Evolutionary conservation across 1,284 basidiomycete genomes (phyloP).

Genomic region (Schizophyllum commune): DNA sequence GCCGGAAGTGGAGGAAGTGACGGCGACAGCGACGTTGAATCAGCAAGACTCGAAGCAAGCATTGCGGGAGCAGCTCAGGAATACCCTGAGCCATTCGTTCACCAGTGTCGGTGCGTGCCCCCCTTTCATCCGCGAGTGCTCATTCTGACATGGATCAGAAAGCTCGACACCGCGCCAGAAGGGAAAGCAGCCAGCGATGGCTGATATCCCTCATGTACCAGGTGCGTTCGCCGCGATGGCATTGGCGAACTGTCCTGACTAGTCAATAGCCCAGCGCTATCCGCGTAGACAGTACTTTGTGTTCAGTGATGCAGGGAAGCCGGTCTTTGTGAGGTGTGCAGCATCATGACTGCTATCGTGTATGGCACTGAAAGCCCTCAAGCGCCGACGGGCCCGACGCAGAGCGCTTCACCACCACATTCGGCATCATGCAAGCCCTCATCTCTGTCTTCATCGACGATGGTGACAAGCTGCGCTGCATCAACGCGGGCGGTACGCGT

Average conservation of each 20-base stretch:
- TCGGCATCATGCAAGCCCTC: constrained; percentile 92
- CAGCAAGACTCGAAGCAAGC: constrained; percentile 49
- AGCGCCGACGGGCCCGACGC: constrained; percentile 40
- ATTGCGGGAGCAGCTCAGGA: constrained; percentile 61
- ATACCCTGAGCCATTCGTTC: constrained; percentile 49
- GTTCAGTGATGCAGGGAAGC: constrained; percentile 92
- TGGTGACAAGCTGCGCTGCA: constrained; percentile 73
- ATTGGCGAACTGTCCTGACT: constrained; percentile 6
- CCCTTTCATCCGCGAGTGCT: constrained; percentile 5
- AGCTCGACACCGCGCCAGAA: constrained; percentile 16
- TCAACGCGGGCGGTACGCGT: constrained; percentile 67
- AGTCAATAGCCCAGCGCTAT: constrained; percentile 7
- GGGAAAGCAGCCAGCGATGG: constrained; percentile 20
- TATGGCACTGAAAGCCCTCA: constrained; percentile 6
- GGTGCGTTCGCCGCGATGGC: constrained; percentile 17
- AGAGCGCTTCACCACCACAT: constrained; percentile 69
- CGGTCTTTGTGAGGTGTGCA: constrained; percentile 76
- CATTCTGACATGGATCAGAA: constrained; percentile 1
- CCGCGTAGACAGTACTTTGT: constrained; percentile 80
- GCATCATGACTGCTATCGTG: background rate
- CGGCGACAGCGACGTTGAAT: constrained; percentile 34
- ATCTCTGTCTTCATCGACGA: constrained; percentile 88
- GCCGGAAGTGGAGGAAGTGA: constrained; percentile 41
- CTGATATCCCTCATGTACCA: constrained; percentile 23
- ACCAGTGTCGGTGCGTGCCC: constrained; percentile 26